phyloP scores from a whole-genome alignment of 1,284 basidiomycete species.

The Cryptococcus sp. region DNA sequence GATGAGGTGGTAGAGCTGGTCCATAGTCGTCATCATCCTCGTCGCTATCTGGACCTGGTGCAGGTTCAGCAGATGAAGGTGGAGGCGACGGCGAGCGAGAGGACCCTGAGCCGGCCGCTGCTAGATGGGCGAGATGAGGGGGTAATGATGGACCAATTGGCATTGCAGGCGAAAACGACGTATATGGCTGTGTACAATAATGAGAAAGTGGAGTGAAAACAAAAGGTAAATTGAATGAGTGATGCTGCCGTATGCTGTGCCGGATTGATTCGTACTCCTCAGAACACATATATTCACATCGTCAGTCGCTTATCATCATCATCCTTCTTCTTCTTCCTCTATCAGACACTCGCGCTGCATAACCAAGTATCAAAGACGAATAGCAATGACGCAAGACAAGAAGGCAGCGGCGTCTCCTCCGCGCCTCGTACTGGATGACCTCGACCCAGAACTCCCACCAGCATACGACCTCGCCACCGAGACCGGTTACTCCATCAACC shows the following conservation, averaged over 20 bases:
- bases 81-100: constrained; percentile 12
- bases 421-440: not conserved
- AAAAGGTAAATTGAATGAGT: not conserved
- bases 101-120: constrained; percentile 12
- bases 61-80: constrained; percentile 11
- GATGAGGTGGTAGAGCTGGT: constrained; percentile 56
- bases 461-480: constrained; percentile 34
- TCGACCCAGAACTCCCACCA: constrained; percentile 28
- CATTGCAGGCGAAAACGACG: constrained; percentile 14
- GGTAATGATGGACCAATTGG: constrained; percentile 43
- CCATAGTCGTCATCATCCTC: constrained; percentile 74
- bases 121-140: constrained; percentile 37
- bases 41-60: constrained; percentile 47
- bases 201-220: not conserved
- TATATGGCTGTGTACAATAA: not conserved
- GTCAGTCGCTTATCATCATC: not conserved
- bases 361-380: not conserved
- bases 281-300: not conserved
- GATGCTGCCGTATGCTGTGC: not conserved
- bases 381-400: constrained; percentile 11
- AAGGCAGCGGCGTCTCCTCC: constrained; percentile 2
- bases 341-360: not conserved
- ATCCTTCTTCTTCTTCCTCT: not conserved
- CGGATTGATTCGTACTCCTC: not conserved
- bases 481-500: constrained; percentile 2